Evolutionary conservation across 2,329 filamentous ascomycete genomes (phyloP).

Genomic region (Fusarium ramigenum): DNA sequence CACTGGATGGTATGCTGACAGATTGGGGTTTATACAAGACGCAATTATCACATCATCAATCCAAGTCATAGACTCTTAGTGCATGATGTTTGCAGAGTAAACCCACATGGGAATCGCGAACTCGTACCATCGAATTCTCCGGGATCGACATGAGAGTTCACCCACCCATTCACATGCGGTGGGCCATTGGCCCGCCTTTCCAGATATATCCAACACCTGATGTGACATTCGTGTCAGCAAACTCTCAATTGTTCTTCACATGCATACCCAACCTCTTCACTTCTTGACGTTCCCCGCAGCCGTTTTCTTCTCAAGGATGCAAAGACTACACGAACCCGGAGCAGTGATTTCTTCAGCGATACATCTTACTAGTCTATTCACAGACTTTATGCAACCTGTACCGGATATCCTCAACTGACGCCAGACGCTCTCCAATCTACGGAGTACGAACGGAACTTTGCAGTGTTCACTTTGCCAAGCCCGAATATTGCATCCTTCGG

Average conservation of each 20-base stretch:
- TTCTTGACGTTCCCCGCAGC: neutral
- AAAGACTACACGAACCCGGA: neutral
- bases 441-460: neutral
- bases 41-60: neutral
- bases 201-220: conserved; percentile 3
- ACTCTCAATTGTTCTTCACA: conserved; percentile 24
- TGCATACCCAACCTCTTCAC: conserved; percentile 10
- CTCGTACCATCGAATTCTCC: conserved; percentile 29
- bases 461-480: neutral
- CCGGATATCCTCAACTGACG: neutral
- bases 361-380: neutral
- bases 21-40: neutral
- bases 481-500: conserved; percentile 13
- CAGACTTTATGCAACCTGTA: neutral
- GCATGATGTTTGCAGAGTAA: neutral
- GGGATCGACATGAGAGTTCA: conserved; percentile 28
- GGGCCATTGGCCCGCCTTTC: conserved; percentile 6
- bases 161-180: neutral
- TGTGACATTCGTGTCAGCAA: conserved; percentile 1
- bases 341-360: neutral
- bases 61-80: conserved; percentile 1
- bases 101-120: conserved; percentile 2
- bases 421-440: neutral
- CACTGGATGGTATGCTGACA: neutral
- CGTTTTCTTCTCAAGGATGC: neutral